Percentiles rank a stretch among this genome's conserved stretches.
Evolutionary conservation across 1,284 basidiomycete species (phyloP).

Genomic region (Thelephora terrestris): DNA sequence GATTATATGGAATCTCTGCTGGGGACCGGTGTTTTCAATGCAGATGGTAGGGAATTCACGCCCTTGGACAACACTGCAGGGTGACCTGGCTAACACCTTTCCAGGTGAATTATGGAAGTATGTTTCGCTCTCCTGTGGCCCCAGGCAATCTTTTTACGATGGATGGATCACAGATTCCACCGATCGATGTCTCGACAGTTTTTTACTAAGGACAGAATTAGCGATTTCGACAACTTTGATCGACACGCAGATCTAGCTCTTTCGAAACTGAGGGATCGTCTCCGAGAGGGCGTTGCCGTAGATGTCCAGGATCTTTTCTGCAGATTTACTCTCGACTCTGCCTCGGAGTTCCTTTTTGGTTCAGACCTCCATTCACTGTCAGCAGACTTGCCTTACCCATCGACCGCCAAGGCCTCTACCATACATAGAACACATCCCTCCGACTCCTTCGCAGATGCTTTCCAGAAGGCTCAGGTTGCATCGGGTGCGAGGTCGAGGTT

Average conservation of each 20-base stretch:
- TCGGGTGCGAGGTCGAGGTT: constrained; percentile 23
- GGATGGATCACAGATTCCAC: constrained; percentile 29
- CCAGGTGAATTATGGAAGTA: constrained; percentile 37
- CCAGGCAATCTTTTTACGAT: background rate
- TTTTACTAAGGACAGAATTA: constrained; percentile 38
- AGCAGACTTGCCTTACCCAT: constrained; percentile 18
- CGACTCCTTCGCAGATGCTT: constrained; percentile 18
- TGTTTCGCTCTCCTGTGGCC: background rate
- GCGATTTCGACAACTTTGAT: constrained; percentile 42
- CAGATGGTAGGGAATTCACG: constrained; percentile 19
- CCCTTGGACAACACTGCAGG: background rate
- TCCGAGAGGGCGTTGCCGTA: constrained; percentile 32
- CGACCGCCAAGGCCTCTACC: constrained; percentile 12
- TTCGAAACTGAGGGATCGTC: constrained; percentile 24
- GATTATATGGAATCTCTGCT: constrained; percentile 18
- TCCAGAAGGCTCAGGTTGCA: constrained; percentile 25
- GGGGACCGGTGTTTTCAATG: constrained; percentile 29
- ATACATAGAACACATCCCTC: constrained; percentile 13
- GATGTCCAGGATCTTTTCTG: constrained; percentile 32
- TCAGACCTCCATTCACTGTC: constrained; percentile 23
- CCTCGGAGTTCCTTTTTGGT: constrained; percentile 31
- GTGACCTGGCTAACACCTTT: background rate
- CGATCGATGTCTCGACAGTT: constrained; percentile 43
- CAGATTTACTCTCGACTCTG: constrained; percentile 29
- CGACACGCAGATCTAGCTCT: constrained; percentile 21